Percentiles rank a stretch among this genome's conserved stretches.
These are phyloP conservation scores for Picea sitchensis DNA, from an alignment of 75 land plant species.

Conservation along the genomic window DNA sequence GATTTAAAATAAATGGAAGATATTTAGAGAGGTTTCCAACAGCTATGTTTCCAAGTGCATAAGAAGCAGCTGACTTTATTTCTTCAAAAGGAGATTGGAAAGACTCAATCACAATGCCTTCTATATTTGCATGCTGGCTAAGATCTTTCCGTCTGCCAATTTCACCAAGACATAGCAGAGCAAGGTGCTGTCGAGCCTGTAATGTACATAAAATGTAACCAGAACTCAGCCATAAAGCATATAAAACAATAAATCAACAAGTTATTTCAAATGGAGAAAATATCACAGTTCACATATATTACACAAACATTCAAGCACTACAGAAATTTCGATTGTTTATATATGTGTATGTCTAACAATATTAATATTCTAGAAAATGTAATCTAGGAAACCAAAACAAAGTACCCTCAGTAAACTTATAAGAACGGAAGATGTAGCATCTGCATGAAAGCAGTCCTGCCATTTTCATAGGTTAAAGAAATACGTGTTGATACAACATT, in stretches of 20 bases:
- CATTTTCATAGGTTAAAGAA: not conserved
- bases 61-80: conserved; percentile 98
- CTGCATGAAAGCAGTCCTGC: not conserved
- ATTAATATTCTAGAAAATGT: not conserved
- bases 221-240: not conserved
- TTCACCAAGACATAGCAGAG: conserved; percentile 93
- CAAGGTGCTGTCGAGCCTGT: conserved; percentile 67
- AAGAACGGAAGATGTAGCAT: too few relatives aligned
- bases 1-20: conserved; percentile 89
- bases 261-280: too few relatives aligned
- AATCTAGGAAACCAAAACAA: not conserved
- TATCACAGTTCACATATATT: too few relatives aligned
- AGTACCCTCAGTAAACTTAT: not conserved
- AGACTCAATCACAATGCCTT: conserved; percentile 86
- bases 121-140: conserved; percentile 76
- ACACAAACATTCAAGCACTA: too few relatives aligned
- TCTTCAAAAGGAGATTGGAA: conserved; percentile 99
- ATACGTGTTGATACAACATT: not conserved
- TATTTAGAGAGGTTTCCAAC: conserved; percentile 92
- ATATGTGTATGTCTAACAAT: not conserved
- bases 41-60: conserved; percentile 96
- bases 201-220: conserved; percentile 1
- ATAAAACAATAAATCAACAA: not conserved
- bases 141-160: conserved; percentile 95
- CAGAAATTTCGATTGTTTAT: not conserved